Base-by-base conservation (phyloP, 306 rosid genomes). In the Vigna mungo region DNA sequence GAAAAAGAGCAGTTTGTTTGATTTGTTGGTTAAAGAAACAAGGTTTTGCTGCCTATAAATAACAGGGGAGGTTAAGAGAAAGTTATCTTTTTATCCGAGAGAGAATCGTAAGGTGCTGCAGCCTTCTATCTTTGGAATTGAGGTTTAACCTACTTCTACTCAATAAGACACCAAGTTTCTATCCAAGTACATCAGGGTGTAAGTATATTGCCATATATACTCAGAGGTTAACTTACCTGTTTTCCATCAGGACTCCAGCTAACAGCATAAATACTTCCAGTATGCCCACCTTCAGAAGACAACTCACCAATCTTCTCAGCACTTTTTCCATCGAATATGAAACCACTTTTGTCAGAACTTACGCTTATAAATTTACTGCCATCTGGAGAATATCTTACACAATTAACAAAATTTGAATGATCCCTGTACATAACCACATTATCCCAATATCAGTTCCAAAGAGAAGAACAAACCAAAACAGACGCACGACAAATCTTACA, bases 211-310 rank as follows among this genome's bases (percentile, higher is more conserved):
- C 52, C 18, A 66, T 53, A 46, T 43, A 68, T 23, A 30, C 15
- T 34, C 49, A 72, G 64, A 62, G 43, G 20, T 17, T 72, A 17
- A 44, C 81, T 83, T 75, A 95, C 97, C 90, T 85, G 90, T 69
- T 90, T 95, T n/a, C 97, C 96, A 89, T 95, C 96, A 53, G 97
- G 89, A 85, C 96, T 95, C 96, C 97, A 95, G 85, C 97, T 90
- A 84, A 89, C 90, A 68, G 97, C 97, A 82, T 95, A 95, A 80
- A 95, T 90, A 83, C 93, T 95, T 55, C 99, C 97, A 47, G 93
- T 88, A 79, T 95, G 97, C 27, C 91, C 97, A 74, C 92, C 96
- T 81, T 90, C 97, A 18, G 97, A 86, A 18, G 91, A 92, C 70
- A 95, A 86, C 84, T 88, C 99, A 16, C 99, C 97, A 6, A 95